Percentiles rank a stretch among this genome's conserved stretches.
phyloP scores from a whole-genome alignment of 225 moss, liverwort and hornwort species.

The Bryoerythrophyllum caledonicum region DNA sequence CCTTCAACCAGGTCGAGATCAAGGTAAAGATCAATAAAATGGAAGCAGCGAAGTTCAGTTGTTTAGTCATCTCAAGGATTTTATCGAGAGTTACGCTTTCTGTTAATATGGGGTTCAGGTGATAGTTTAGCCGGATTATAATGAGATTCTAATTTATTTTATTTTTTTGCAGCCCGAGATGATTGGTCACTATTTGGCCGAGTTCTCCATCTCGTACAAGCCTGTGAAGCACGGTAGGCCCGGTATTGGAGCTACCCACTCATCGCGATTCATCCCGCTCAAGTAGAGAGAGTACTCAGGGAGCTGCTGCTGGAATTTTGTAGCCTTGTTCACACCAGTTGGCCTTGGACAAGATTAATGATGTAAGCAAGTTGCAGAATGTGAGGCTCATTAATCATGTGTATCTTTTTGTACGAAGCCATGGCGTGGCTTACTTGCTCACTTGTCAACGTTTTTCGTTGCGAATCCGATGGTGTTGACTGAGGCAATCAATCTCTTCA shows the following conservation, averaged over 20 bases:
- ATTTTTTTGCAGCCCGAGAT: slow-evolving; percentile 32
- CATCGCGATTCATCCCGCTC: slow-evolving; percentile 46
- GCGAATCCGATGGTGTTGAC: not conserved
- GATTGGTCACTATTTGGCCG: slow-evolving; percentile 47
- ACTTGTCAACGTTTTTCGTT: not conserved
- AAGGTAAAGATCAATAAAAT: slow-evolving; percentile 39
- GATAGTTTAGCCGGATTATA: not conserved
- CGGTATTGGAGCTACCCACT: slow-evolving; percentile 48
- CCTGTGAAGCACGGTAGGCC: slow-evolving; percentile 51
- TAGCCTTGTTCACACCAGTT: slow-evolving; percentile 7
- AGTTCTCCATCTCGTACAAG: slow-evolving; percentile 48
- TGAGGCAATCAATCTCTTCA: not conserved
- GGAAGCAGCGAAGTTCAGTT: not conserved
- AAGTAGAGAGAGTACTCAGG: slow-evolving; percentile 31
- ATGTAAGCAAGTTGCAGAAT: slow-evolving; percentile 15
- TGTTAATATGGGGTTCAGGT: not conserved
- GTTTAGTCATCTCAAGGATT: not conserved
- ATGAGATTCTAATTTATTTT: not conserved
- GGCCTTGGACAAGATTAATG: slow-evolving; percentile 2
- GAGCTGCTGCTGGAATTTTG: slow-evolving; percentile 10
- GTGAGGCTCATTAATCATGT: slow-evolving; percentile 13
- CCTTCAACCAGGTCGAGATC: slow-evolving; percentile 78
- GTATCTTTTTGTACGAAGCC: not conserved
- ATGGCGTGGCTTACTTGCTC: not conserved
- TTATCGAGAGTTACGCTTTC: not conserved